Base-by-base conservation (phyloP, 352 stramenopile species). In the Phytophthora megakarya region DNA sequence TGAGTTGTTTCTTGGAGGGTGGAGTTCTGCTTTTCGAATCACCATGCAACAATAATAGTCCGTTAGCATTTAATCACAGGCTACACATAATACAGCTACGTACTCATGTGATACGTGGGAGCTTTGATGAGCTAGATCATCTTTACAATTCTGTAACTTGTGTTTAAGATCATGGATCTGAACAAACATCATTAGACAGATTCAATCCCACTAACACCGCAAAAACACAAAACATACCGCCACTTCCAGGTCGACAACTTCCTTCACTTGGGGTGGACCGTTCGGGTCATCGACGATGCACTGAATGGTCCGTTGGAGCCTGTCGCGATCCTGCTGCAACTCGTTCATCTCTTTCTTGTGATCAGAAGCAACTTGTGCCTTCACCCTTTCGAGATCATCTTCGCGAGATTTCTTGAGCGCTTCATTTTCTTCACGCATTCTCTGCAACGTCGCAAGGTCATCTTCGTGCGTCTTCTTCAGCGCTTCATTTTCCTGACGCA, bases 381-480 rank as follows among this genome's bases (percentile, higher is more conserved):
- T 64, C 8, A 22, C 23, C 25, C 57, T 70, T 28, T 37, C 22
- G 9, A 69, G 15, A 22, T 59, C 59, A 33, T 55, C 21, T 19
- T 50, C 61, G 28, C 54, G 40, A 3, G 15, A 8, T 12, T 55
- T 52, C 39, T 57, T 70, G 22, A 61, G 7, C 1, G 49, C 37
- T 18, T 19, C 2, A 28, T 26, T 42, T 22, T 65, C 30, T 23
- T 52, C 38, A n/a, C 40, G 23, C 37, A 39, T 45, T 30, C 5
- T 49, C 22, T 65, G 51, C 1, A 64, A 8, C 33, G 44, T 61
- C 12, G 32, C 22, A 22, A 45, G 15, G 8, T 61, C 54, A 50
- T 74, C 50, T 12, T 61, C 54, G 18, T 55, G 44, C 10, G 38
- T n/a, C 28, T 67, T 67, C 19, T 65, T 61, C 40, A 65, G 10